A percentile compares a stretch with the other conserved stretches of the same genome.
Conservation (phyloP, 495 filamentous ascomycete genomes). For the Xylaria castorea region DNA sequence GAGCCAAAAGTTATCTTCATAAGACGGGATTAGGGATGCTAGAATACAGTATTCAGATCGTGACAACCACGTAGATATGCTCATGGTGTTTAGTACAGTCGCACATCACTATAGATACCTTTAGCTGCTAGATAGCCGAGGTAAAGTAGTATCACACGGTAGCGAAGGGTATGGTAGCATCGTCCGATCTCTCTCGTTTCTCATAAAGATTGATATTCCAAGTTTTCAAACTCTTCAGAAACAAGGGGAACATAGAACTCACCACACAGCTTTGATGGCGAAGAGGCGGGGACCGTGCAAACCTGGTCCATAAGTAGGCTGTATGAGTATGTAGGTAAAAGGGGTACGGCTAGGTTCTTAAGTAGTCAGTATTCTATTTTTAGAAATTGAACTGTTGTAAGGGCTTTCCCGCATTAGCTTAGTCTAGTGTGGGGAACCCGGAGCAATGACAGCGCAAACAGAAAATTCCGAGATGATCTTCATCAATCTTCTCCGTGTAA, state of each 20-base stretch:
- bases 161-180: background rate
- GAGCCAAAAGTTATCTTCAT: background rate
- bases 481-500: background rate
- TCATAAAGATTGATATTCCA: background rate
- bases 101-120: background rate
- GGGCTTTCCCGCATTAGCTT: background rate
- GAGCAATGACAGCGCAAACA: background rate
- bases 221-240: conserved; percentile 17
- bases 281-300: background rate
- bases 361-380: no score
- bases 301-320: background rate
- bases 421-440: conserved; percentile 15
- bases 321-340: no score
- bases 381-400: no score
- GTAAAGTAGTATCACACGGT: background rate
- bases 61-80: background rate
- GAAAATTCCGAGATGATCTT: conserved; percentile 4
- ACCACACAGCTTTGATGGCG: background rate
- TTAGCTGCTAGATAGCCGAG: background rate
- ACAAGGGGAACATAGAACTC: conserved; percentile 14
- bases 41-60: background rate
- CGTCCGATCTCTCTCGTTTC: background rate
- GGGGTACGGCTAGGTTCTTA: no score
- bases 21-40: background rate
- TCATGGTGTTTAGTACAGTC: background rate